Evolutionary conservation across 192 early-diverging fungal species (phyloP), one percentile per base, ranked within the genome.

Genomic region (Coemansia sp.): DNA sequence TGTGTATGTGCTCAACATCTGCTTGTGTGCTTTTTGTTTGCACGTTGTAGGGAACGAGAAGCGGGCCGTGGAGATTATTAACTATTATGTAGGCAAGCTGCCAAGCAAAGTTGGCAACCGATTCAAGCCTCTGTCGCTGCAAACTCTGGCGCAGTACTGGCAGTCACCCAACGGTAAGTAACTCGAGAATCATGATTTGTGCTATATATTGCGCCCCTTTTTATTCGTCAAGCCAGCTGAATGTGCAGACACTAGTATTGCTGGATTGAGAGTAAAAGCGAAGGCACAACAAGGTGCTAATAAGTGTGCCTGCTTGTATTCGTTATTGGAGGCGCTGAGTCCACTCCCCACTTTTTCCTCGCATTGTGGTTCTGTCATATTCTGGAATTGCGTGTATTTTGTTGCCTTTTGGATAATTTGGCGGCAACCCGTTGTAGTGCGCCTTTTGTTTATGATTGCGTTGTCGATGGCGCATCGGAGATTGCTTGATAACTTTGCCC

Each of bases 11-110:
- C 42, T 31, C 14, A 47, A 8, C 25, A 9, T 20, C 58, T 60
- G 12, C n/a, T 21, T 39, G n/a, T 39, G 36, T 18, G 42, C 11
- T 14, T 12, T 59, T 25, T 6, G 2, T 38, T 56, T 55, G 33
- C 58, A 13, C 39, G 57, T n/a, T 68, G 61, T 79, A 79, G 77
- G 77, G 3, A 60, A 73, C 55, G 79, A 82, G 42, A 47, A 59
- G 38, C 66, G 61, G 38, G 79, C 79, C 8, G 79, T 82, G 39
- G 75, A 82, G 60, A 35, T 82, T n/a, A 76, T 82, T 18, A 82
- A 82, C 63, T 82, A 62, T 36, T 82, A 82, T 20, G 79, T 82
- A 0, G 79, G 79, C 53, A 64, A 61, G 62, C 61, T 82, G 53
- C 70, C 70, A 6, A 28, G 33, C n/a, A 52, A 66, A 41, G 43